Evolutionary conservation across 768 basidiomycete genomes (phyloP).

Genomic region (Lactifluus subvellereus): DNA sequence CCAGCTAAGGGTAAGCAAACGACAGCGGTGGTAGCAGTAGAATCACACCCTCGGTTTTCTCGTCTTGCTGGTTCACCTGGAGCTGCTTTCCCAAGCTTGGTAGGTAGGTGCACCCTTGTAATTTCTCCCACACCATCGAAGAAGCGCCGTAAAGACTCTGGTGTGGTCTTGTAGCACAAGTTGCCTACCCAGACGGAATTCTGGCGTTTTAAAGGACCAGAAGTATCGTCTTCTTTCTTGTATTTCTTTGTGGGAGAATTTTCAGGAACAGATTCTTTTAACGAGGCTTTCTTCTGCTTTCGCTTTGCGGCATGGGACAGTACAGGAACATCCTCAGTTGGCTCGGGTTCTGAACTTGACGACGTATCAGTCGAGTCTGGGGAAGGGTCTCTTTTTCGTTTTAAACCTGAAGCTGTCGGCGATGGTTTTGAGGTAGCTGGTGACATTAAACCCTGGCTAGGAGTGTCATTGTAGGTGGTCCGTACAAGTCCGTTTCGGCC

Average conservation of each 20-base stretch:
- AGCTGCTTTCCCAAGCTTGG: conserved; percentile 46
- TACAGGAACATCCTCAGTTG: conserved; percentile 39
- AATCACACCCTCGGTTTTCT: conserved; percentile 68
- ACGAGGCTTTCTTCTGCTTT: conserved; percentile 47
- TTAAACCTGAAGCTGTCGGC: neutral
- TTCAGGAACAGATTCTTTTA: conserved; percentile 28
- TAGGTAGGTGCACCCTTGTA: conserved; percentile 82
- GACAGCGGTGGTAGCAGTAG: conserved; percentile 22
- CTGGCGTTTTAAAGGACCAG: conserved; percentile 47
- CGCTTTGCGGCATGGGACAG: conserved; percentile 75
- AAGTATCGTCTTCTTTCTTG: conserved; percentile 35
- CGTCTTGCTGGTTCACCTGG: conserved; percentile 38
- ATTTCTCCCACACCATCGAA: conserved; percentile 70
- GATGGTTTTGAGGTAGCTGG: neutral
- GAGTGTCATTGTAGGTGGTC: neutral
- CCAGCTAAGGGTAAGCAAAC: neutral
- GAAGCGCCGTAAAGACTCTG: conserved; percentile 61
- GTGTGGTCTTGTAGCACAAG: conserved; percentile 82
- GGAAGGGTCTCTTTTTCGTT: neutral
- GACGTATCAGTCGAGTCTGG: conserved; percentile 18
- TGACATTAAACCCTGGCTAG: neutral
- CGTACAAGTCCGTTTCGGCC: neutral
- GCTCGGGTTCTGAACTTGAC: conserved; percentile 25
- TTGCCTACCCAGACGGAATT: conserved; percentile 97
- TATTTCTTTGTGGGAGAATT: conserved; percentile 27